These are phyloP conservation scores for Pleurozium schreberi DNA, from an alignment of 225 moss, liverwort and hornwort species.

Conservation along the genomic window DNA sequence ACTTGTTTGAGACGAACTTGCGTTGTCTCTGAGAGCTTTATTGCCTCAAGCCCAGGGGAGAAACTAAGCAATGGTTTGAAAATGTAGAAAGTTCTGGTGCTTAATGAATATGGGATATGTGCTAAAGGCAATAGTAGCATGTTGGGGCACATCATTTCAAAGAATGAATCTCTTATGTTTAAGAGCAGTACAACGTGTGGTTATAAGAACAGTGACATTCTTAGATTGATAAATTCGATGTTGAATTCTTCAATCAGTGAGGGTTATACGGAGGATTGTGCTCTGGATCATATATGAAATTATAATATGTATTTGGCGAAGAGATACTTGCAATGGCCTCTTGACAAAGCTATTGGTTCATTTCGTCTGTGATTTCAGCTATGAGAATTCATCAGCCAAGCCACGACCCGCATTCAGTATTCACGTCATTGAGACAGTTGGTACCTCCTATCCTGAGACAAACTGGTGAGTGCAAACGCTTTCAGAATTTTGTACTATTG, in stretches of 20 bases:
- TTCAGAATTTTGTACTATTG: neutral
- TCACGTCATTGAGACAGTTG: constrained; percentile 71
- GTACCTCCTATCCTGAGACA: constrained; percentile 47
- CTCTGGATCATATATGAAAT: neutral
- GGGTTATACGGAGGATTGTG: neutral
- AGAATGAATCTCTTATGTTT: neutral
- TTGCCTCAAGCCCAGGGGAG: neutral
- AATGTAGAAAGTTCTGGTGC: neutral
- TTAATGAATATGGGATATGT: neutral
- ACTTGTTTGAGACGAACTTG: neutral
- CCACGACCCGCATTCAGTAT: constrained; percentile 91
- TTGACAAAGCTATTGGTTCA: neutral
- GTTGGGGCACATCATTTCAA: neutral
- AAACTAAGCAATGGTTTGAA: neutral
- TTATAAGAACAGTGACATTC: neutral
- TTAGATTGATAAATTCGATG: neutral
- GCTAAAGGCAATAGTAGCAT: neutral
- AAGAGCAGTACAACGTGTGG: neutral
- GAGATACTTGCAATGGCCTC: neutral
- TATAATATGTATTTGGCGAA: neutral
- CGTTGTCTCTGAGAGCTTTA: neutral
- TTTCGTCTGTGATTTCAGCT: constrained; percentile 45
- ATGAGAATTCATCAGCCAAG: constrained; percentile 71
- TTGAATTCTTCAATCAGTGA: neutral
- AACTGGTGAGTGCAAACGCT: constrained; percentile 55